Conservation (phyloP, 2,329 filamentous ascomycete genomes). For the Epichloe typhina region DNA sequence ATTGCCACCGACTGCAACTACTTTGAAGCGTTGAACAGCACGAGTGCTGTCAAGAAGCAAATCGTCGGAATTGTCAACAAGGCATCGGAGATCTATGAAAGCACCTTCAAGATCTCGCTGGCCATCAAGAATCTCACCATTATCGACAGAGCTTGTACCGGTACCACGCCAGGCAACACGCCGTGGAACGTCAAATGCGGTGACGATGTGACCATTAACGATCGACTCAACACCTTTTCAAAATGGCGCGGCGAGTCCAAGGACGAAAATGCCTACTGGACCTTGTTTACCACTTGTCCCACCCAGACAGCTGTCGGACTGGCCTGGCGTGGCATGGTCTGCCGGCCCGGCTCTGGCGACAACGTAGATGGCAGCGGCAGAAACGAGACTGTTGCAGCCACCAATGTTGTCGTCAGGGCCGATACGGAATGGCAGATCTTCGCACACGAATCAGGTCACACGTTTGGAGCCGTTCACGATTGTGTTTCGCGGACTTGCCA, state of each 20-base stretch:
- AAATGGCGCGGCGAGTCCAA: constrained; percentile 66
- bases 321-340: constrained; percentile 86
- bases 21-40: constrained; percentile 54
- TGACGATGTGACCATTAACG: constrained; percentile 48
- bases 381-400: constrained; percentile 65
- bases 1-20: constrained; percentile 92
- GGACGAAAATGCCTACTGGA: constrained; percentile 90
- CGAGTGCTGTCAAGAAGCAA: constrained; percentile 50
- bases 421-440: constrained; percentile 88
- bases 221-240: constrained; percentile 78
- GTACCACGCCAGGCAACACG: constrained; percentile 48
- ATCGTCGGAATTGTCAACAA: constrained; percentile 75
- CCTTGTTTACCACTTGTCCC: constrained; percentile 67
- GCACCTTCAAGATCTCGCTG: constrained; percentile 86
- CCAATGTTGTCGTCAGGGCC: constrained; percentile 81
- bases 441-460: constrained; percentile 88
- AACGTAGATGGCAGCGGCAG: constrained; percentile 33
- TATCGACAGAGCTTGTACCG: constrained; percentile 61
- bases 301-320: constrained; percentile 79
- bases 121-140: constrained; percentile 79
- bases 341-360: constrained; percentile 44
- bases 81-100: constrained; percentile 79
- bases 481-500: constrained; percentile 63
- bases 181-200: constrained; percentile 78
- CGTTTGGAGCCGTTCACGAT: constrained; percentile 91